Base-by-base conservation (phyloP, 1,284 basidiomycete species). In the Tilletia indica region DNA sequence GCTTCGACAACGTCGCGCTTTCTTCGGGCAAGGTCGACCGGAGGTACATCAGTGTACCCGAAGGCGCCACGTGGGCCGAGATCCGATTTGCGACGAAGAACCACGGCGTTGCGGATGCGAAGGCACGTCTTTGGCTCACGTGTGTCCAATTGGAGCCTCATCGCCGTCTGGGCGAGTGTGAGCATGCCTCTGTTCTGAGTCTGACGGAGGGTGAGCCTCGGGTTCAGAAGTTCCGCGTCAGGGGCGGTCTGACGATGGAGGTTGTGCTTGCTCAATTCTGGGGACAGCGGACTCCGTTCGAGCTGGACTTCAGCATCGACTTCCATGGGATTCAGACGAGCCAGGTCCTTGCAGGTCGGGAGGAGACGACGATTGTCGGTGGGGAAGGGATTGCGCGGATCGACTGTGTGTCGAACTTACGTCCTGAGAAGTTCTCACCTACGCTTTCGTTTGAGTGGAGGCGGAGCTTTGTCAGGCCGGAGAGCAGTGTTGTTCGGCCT, bases 11-110 rank as follows among this genome's bases (percentile, higher is more conserved):
- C 11, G 71, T 76, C 36, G 75, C 74, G 14, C 76, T 82, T 56
- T 77, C 78, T 38, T 73, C 77, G 14, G 84, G 84, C 66, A 76
- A 76, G 42, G 79, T 85, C 34, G 77, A 80, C 38, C 75, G 84
- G 36, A 72, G 77, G 49, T 85, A 84, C 76, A 67, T 85, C 48
- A 70, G 74, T 38, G 84, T 85, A 19, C 84, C 84, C 36, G 76
- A 78, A 47, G 84, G 84, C 25, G 82, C 83, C n/a, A 83, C 82
- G 11, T 84, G 82, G 82, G 84, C 83, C 56, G 81, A 83, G 67
- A 69, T 83, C 25, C 78, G 80, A 36, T 71, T 85, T 38, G 79
- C 79, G 54, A 80, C 80, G 68, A 71, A 67, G 5, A 78, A 78
- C 21, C 83, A 84, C 70, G 77, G 79, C 45, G 73, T 76, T 6